Percentiles rank a stretch among this genome's conserved stretches.
phyloP scores from a whole-genome alignment of 1,139 yeast genomes.

The Taiozyma sp. region DNA sequence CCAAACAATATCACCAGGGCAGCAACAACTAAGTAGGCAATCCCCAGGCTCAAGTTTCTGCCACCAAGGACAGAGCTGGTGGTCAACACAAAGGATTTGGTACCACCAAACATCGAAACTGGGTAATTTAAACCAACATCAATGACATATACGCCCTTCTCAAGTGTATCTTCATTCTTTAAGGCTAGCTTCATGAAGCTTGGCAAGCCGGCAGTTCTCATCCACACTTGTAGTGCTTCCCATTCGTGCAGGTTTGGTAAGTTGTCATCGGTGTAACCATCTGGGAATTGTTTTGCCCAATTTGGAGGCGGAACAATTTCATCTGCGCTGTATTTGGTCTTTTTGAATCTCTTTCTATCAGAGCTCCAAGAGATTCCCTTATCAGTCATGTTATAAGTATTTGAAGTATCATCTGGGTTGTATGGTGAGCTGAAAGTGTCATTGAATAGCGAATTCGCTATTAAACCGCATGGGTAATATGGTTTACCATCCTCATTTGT shows the following conservation, averaged over 20 bases:
- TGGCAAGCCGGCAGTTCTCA: conserved; percentile 80
- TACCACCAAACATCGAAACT: conserved; percentile 62
- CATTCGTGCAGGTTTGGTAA: conserved; percentile 56
- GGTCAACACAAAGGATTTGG: conserved; percentile 61
- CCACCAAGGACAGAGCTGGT: conserved; percentile 72
- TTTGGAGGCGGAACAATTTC: conserved; percentile 77
- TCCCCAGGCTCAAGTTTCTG: conserved; percentile 60
- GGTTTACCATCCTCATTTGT: conserved; percentile 45
- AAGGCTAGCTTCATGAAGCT: conserved; percentile 64
- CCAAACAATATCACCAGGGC: conserved; percentile 36
- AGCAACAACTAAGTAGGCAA: conserved; percentile 61
- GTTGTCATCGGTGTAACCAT: conserved; percentile 65
- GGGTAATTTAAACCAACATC: conserved; percentile 67
- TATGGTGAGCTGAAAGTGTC: conserved; percentile 57
- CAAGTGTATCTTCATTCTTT: conserved; percentile 45
- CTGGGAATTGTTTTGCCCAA: conserved; percentile 62
- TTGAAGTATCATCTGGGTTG: conserved; percentile 35
- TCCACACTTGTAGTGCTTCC: conserved; percentile 71
- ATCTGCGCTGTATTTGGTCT: conserved; percentile 50
- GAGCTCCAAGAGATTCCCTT: conserved; percentile 65
- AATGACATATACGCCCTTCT: conserved; percentile 56
- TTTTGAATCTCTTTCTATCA: conserved; percentile 54
- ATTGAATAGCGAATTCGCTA: conserved; percentile 73
- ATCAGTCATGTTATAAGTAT: conserved; percentile 45
- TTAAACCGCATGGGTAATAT: conserved; percentile 74